Conservation (phyloP, 306 rosid species). For the Neltuma alba region DNA sequence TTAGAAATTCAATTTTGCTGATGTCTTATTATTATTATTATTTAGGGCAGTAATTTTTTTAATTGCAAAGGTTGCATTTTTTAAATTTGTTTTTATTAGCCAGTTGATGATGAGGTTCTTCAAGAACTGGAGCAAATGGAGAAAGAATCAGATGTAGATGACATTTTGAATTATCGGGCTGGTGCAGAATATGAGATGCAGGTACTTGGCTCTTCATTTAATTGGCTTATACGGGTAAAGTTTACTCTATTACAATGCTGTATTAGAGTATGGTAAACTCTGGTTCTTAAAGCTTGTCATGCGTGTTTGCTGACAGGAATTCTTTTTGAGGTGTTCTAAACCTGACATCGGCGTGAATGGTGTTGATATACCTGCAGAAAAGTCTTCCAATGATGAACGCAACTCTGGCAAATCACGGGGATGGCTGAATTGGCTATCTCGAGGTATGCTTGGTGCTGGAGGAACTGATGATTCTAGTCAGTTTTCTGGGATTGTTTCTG, state of each 20-base stretch:
- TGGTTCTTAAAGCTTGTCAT: constrained; percentile 22
- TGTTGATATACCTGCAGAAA: constrained; percentile 50
- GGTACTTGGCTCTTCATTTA: constrained; percentile 51
- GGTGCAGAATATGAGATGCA: constrained; percentile 81
- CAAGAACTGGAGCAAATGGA: constrained; percentile 84
- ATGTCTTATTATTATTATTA: background rate
- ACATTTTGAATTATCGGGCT: constrained; percentile 80
- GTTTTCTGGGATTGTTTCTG: constrained; percentile 95
- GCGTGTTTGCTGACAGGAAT: constrained; percentile 52
- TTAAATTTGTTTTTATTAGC: constrained; percentile 53
- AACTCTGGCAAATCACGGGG: constrained; percentile 68
- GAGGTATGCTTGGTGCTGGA: constrained; percentile 99
- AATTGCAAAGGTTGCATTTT: background rate
- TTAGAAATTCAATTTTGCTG: background rate
- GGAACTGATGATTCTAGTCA: constrained; percentile 95
- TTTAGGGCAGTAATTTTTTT: background rate
- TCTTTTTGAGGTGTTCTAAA: constrained; percentile 51
- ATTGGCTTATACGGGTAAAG: constrained; percentile 26
- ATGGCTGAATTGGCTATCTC: constrained; percentile 97
- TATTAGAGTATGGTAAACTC: background rate
- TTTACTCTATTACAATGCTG: background rate
- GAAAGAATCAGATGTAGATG: constrained; percentile 84
- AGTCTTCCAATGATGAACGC: constrained; percentile 61
- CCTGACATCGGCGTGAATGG: constrained; percentile 39
- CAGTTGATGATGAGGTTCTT: constrained; percentile 67